Conservation (phyloP, 768 basidiomycete species). For the Suillus clintonianus region DNA sequence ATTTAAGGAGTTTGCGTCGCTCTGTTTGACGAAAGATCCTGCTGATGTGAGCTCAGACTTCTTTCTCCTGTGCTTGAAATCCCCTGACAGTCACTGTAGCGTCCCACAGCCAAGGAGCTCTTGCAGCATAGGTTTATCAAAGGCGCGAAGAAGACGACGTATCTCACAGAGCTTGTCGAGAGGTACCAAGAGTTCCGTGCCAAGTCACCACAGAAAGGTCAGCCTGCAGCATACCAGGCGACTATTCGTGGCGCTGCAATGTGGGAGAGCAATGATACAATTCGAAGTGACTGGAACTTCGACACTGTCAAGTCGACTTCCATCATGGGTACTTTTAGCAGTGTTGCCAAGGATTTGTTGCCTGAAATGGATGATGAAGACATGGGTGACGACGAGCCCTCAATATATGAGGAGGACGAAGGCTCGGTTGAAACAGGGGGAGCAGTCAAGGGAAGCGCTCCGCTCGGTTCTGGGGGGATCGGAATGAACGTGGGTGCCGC, state of each 20-base stretch:
- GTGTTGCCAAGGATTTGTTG: slow-evolving; percentile 69
- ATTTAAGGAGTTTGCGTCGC: slow-evolving; percentile 91
- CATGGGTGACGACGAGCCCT: slow-evolving; percentile 38
- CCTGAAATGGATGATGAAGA: slow-evolving; percentile 63
- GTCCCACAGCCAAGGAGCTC: slow-evolving; percentile 89
- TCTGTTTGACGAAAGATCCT: slow-evolving; percentile 94
- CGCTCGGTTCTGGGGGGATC: slow-evolving; percentile 38
- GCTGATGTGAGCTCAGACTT: slow-evolving; percentile 50
- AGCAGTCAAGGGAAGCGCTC: slow-evolving; percentile 68
- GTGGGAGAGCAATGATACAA: slow-evolving; percentile 75
- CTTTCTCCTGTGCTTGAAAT: background rate
- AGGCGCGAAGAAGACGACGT: slow-evolving; percentile 77
- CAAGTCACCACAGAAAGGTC: slow-evolving; percentile 57
- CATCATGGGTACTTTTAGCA: slow-evolving; percentile 77
- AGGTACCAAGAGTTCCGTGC: slow-evolving; percentile 78
- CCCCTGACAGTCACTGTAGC: slow-evolving; percentile 46
- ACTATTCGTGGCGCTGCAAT: slow-evolving; percentile 57
- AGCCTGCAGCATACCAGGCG: slow-evolving; percentile 52
- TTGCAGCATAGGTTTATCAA: slow-evolving; percentile 93
- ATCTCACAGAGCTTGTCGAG: slow-evolving; percentile 85
- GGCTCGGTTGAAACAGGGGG: slow-evolving; percentile 62
- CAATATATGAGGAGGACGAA: slow-evolving; percentile 45
- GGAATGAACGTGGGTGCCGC: slow-evolving; percentile 55
- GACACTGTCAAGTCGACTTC: slow-evolving; percentile 76
- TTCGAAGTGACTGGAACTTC: slow-evolving; percentile 95